Base-by-base conservation (phyloP, 331 rosid genomes). In the Erythrophleum ivorense region DNA sequence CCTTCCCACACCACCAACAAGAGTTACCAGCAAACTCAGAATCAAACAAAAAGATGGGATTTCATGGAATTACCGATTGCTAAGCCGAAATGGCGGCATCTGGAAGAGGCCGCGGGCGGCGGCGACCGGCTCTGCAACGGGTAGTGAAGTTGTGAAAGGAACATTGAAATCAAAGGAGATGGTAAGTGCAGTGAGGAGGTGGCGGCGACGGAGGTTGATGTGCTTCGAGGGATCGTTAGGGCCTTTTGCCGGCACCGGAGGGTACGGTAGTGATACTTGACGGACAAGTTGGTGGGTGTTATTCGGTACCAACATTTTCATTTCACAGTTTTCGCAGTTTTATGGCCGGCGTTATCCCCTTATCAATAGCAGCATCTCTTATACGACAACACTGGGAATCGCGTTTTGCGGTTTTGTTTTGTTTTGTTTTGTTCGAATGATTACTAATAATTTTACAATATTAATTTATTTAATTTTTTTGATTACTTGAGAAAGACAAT, bases 61-160 rank as follows among this genome's bases (percentile, higher is more conserved):
- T 55, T 70, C 34, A 57, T 36, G 55, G 80, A 84, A 85, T 81
- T 85, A 90, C 94, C 97, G 88, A 80, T 93, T 95, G 80, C 29
- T 69, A 57, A 93, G 96, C 78, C 97, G 90, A 54, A 83, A 76
- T 33, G 99, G 99, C 34, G 99, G 99, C 98, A 91, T 93, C 75
- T 86, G 94, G 85, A 93, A 90, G 82, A 95, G 98, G 36, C 99
- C 98, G 1, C 94, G 85, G 9, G 99, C 98, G 57, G 24, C 74
- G 34, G 93, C 97, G 6, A 65, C 84, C 3, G 91, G 88, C 8
- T 81, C 82, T 49, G 87, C 52, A 0, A 68, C 9, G 71, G 59
- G 78, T 19, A 74, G 38, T 0, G 74, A 29, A 75, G 73, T 59
- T 59, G 69, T 76, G 38, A 73, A 71, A 21, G 75, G 45, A 58